phyloP scores from a whole-genome alignment of 2,329 filamentous ascomycete species.

The Coniochaeta pulveracea region DNA sequence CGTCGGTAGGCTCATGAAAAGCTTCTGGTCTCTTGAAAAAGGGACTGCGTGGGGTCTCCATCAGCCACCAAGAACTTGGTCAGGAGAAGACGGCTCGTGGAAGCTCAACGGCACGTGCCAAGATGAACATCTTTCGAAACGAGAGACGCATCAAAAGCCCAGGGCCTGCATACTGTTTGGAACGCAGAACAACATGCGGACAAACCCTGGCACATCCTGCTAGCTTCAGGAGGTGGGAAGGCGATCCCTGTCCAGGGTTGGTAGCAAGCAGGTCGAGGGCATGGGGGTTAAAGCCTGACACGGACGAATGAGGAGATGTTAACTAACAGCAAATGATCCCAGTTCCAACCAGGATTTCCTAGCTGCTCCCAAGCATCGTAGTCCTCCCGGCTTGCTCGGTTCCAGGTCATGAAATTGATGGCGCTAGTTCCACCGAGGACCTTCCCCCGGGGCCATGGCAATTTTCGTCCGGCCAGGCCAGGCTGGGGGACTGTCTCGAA shows the following conservation, averaged over 20 bases:
- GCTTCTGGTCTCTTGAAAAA: constrained; percentile 39
- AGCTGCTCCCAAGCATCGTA: constrained; percentile 46
- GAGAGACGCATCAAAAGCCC: neutral
- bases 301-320: neutral
- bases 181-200: neutral
- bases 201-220: no score
- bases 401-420: constrained; percentile 47
- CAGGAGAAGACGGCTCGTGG: no score
- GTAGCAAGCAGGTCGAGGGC: no score
- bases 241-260: no score
- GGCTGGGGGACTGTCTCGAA: constrained; percentile 26
- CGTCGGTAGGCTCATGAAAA: constrained; percentile 27
- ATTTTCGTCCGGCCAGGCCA: constrained; percentile 23
- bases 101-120: neutral
- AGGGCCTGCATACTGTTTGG: neutral
- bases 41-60: constrained; percentile 24
- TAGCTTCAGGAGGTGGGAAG: no score
- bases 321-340: constrained; percentile 29
- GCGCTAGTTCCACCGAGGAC: constrained; percentile 52
- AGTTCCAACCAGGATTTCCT: constrained; percentile 48
- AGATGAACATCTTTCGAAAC: neutral
- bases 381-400: constrained; percentile 32
- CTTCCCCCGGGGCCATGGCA: constrained; percentile 30
- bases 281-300: no score
- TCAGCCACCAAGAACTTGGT: no score